Percentiles rank a stretch among this genome's conserved stretches.
Conservation (phyloP, 2,329 filamentous ascomycete species). For the Scleromitrula shiraiana region DNA sequence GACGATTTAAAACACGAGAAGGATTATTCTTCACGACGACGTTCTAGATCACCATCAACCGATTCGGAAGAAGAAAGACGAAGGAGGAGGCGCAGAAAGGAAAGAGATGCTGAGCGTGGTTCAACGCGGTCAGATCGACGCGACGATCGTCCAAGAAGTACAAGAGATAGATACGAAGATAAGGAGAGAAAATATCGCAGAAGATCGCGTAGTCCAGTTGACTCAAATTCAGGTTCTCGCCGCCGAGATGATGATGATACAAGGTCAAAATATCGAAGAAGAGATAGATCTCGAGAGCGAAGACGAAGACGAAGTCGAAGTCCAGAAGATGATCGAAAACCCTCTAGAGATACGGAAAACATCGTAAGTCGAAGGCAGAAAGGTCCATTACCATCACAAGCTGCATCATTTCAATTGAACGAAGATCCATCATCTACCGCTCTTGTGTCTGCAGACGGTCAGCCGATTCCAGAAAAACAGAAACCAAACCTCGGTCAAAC, state of each 20-base stretch:
- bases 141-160: constrained; percentile 5
- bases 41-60: constrained; percentile 21
- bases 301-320: constrained; percentile 15
- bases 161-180: constrained; percentile 17
- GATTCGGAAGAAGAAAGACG: constrained; percentile 27
- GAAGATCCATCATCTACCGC: constrained; percentile 32
- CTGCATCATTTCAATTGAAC: constrained; percentile 49
- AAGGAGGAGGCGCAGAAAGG: constrained; percentile 19
- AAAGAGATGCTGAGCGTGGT: constrained; percentile 13
- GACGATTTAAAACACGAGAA: constrained; percentile 12
- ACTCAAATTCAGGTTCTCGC: constrained; percentile 10
- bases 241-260: constrained; percentile 19
- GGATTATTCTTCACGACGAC: constrained; percentile 13
- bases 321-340: constrained; percentile 11
- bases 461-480: constrained; percentile 59
- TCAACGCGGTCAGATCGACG: constrained; percentile 4
- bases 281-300: constrained; percentile 22
- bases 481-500: constrained; percentile 80
- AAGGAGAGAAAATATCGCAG: constrained; percentile 21
- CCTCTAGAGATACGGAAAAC: not conserved
- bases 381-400: constrained; percentile 52
- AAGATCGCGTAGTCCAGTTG: constrained; percentile 25
- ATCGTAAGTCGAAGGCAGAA: constrained; percentile 22
- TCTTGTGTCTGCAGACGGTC: constrained; percentile 27
- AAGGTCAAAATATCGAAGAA: constrained; percentile 20